Base-by-base conservation (phyloP, 306 rosid species). In the Glycine latifolia region DNA sequence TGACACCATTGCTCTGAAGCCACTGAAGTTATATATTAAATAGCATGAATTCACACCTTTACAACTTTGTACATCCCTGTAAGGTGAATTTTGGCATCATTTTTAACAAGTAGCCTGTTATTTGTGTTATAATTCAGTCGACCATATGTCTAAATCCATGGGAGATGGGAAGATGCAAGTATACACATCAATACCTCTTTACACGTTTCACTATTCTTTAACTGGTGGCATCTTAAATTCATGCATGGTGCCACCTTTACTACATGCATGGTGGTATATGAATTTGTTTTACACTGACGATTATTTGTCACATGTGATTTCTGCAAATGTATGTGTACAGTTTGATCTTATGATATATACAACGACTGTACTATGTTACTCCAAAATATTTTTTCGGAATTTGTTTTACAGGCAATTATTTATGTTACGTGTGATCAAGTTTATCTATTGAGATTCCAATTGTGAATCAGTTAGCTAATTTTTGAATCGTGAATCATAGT, bases 1-100 rank as follows among this genome's bases (percentile, higher is more conserved):
- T 62, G 60, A 73, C 80, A 13, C 20, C 52, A 70, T 83, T 70
- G 75, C 26, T 62, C 77, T 58, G 17, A 66, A 49, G 81, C 66
- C 78, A 52, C 77, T 80, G 85, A 89, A 84, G 77, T 80, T 85
- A 48, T 75, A 85, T 70, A 85, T 84, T 43, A 60, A 69, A 82
- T 71, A 78, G 75, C 85, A 50, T 37, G 75, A 44, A 69, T 85
- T 83, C 87, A 73, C 89, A 73, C 89, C 80, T 62, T 71, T 70
- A 52, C 88, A 76, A 69, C 82, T 60, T 33, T 82, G 90, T 92
- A 89, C 70, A 88, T 86, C 82, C 79, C 82, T 39, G 81, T 82
- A 71, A 80, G 82, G 85, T 82, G 87, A 90, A 83, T 76, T 69
- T 81, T 83, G 83, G 87, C 87, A 68, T 82, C 85, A 48, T 81